A percentile compares a stretch with the other conserved stretches of the same genome.
Conservation (phyloP, 805 yeast species). For the Wickerhamomyces subpelliculosus region DNA sequence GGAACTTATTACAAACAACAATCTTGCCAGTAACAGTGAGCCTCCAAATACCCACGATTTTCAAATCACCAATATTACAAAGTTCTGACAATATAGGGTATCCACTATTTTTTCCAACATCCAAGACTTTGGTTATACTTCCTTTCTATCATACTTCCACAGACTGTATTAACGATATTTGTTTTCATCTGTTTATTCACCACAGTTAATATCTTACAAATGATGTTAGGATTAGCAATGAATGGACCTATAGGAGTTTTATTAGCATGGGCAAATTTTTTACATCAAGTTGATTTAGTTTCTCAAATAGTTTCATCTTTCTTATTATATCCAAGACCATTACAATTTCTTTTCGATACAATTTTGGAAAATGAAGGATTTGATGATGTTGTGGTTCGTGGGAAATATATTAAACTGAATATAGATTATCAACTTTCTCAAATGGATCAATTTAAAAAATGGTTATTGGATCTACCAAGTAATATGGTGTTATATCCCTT, state of each 20-base stretch:
- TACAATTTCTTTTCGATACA: conserved; percentile 40
- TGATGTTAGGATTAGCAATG: too few species aligned
- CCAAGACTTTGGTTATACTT: conserved; percentile 42
- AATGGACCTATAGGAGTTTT: conserved; percentile 45
- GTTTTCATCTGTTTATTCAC: conserved; percentile 18
- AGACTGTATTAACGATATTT: conserved; percentile 29
- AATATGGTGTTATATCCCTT: conserved; percentile 30
- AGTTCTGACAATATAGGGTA: too few species aligned
- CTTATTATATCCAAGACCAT: conserved; percentile 40
- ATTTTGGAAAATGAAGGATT: conserved; percentile 38
- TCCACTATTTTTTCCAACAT: conserved; percentile 31
- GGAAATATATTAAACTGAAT: conserved; percentile 27
- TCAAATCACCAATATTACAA: too few species aligned
- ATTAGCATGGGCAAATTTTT: conserved; percentile 36
- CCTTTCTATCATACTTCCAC: conserved; percentile 38
- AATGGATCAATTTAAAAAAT: conserved; percentile 23
- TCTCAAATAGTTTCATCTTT: conserved; percentile 36
- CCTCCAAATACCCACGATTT: too few species aligned
- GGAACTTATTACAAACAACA: too few species aligned
- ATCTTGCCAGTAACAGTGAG: too few species aligned
- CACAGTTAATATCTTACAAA: conserved; percentile 29
- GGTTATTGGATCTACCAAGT: conserved; percentile 29
- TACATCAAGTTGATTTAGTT: conserved; percentile 36
- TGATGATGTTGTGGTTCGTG: conserved; percentile 36
- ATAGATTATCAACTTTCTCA: conserved; percentile 19